phyloP scores from a whole-genome alignment of 2,329 filamentous ascomycete species.

The Microsporum audouinii region DNA sequence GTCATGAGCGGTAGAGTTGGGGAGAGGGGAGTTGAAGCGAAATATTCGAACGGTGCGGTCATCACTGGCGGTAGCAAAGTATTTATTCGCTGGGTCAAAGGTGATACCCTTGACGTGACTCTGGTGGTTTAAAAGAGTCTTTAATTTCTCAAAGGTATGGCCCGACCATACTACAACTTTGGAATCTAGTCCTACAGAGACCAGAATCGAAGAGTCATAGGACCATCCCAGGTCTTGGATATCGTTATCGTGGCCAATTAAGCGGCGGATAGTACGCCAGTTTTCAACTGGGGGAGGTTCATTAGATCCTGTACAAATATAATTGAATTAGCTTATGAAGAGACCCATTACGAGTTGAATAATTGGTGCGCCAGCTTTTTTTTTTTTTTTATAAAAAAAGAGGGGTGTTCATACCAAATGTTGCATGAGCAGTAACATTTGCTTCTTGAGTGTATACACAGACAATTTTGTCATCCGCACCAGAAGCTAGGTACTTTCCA shows the following conservation, averaged over 20 bases:
- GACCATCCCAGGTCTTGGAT: slow-evolving; percentile 98
- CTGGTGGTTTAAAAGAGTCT: slow-evolving; percentile 83
- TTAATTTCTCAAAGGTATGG: slow-evolving; percentile 94
- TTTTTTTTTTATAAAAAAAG: no score
- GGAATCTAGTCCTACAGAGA: slow-evolving; percentile 91
- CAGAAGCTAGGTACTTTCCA: slow-evolving; percentile 87
- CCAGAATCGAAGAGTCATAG: slow-evolving; percentile 84
- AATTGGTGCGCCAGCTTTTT: neutral
- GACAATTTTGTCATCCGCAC: slow-evolving; percentile 97
- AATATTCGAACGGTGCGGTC: slow-evolving; percentile 96
- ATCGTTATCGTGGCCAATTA: slow-evolving; percentile 97
- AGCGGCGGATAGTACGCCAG: slow-evolving; percentile 86
- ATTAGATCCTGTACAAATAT: slow-evolving; percentile 51
- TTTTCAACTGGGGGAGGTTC: slow-evolving; percentile 92
- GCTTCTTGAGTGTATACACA: slow-evolving; percentile 90
- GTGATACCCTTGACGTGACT: slow-evolving; percentile 98
- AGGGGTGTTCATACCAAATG: slow-evolving; percentile 53
- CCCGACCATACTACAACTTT: slow-evolving; percentile 98
- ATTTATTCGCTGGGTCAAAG: slow-evolving; percentile 97
- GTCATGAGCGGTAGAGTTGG: slow-evolving; percentile 87
- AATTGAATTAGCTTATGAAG: neutral
- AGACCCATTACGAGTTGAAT: neutral
- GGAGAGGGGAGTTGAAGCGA: slow-evolving; percentile 78
- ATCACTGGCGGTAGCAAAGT: slow-evolving; percentile 95
- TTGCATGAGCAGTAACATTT: slow-evolving; percentile 61